Conservation (phyloP, 352 stramenopile genomes). For the Globisporangium emineosum region DNA sequence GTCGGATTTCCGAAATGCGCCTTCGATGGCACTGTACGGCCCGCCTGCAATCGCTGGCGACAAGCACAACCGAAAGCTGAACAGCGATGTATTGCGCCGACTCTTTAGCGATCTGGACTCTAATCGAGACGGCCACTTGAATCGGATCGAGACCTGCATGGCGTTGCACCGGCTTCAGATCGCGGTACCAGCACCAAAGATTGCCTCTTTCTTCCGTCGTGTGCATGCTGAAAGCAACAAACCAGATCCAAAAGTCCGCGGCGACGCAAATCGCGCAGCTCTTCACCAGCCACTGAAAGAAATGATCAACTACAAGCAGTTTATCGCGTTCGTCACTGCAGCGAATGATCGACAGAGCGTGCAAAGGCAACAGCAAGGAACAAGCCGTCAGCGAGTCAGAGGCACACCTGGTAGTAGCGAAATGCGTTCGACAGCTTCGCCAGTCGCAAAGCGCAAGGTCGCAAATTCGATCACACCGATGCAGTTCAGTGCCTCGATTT, state of each 20-base stretch:
- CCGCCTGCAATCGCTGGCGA: conserved; percentile 20
- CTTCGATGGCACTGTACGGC: conserved; percentile 57
- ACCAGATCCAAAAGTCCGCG: conserved; percentile 3
- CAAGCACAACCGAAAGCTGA: conserved; percentile 19
- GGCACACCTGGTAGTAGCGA: neutral
- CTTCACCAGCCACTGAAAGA: conserved; percentile 40
- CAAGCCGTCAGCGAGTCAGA: conserved; percentile 1
- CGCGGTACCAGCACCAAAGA: conserved; percentile 44
- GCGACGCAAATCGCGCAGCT: neutral
- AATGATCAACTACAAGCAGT: conserved; percentile 78
- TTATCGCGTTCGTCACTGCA: conserved; percentile 64
- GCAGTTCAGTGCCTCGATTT: neutral
- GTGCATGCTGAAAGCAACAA: conserved; percentile 24
- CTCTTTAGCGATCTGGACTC: conserved; percentile 79
- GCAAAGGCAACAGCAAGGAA: conserved; percentile 25
- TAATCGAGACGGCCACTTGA: conserved; percentile 65
- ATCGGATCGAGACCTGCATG: conserved; percentile 68
- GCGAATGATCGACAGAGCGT: conserved; percentile 26
- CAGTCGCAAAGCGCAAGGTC: neutral
- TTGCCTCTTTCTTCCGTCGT: conserved; percentile 66
- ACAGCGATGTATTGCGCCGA: conserved; percentile 55
- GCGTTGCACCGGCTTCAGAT: conserved; percentile 74
- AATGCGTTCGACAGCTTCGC: neutral
- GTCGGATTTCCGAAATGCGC: conserved; percentile 68
- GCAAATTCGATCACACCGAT: neutral